Evolutionary conservation across 1,284 basidiomycete genomes (phyloP).

Genomic region (Ustilago trichophora): DNA sequence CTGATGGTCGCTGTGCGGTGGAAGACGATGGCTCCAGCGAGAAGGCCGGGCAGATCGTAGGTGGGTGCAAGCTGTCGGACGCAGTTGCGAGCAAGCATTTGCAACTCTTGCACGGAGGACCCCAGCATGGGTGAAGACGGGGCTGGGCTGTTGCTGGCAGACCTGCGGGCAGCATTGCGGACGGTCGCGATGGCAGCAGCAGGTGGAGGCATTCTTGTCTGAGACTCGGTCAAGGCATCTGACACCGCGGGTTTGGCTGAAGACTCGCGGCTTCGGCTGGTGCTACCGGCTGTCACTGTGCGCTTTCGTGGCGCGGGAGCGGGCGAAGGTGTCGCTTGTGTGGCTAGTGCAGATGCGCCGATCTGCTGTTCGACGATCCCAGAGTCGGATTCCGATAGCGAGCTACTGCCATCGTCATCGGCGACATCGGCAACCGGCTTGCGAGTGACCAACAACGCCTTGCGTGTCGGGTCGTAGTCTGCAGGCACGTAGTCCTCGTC

Average conservation of each 20-base stretch:
- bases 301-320: slow-evolving; percentile 11
- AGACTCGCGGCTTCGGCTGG: slow-evolving; percentile 8
- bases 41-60: slow-evolving; percentile 63
- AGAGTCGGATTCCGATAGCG: slow-evolving; percentile 28
- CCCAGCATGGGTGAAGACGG: slow-evolving; percentile 32
- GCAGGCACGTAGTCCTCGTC: slow-evolving; percentile 43
- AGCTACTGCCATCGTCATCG: slow-evolving; percentile 33
- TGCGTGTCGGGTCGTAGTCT: slow-evolving; percentile 7
- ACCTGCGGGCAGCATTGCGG: slow-evolving; percentile 26
- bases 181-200: slow-evolving; percentile 16
- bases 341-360: slow-evolving; percentile 18
- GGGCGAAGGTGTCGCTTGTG: slow-evolving; percentile 3
- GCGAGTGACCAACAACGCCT: slow-evolving; percentile 4
- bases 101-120: slow-evolving; percentile 36
- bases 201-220: slow-evolving; percentile 50
- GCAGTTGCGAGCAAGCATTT: slow-evolving; percentile 38
- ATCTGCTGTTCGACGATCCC: slow-evolving; percentile 32
- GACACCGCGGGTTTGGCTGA: slow-evolving; percentile 9
- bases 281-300: slow-evolving; percentile 4
- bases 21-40: slow-evolving; percentile 64
- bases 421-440: slow-evolving; percentile 7
- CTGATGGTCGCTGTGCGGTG: slow-evolving; percentile 65
- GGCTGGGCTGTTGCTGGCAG: slow-evolving; percentile 44
- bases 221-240: slow-evolving; percentile 36
- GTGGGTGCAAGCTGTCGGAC: slow-evolving; percentile 55